Base-by-base conservation (phyloP, 2,329 filamentous ascomycete species). In the Thermoascus crustaceus region DNA sequence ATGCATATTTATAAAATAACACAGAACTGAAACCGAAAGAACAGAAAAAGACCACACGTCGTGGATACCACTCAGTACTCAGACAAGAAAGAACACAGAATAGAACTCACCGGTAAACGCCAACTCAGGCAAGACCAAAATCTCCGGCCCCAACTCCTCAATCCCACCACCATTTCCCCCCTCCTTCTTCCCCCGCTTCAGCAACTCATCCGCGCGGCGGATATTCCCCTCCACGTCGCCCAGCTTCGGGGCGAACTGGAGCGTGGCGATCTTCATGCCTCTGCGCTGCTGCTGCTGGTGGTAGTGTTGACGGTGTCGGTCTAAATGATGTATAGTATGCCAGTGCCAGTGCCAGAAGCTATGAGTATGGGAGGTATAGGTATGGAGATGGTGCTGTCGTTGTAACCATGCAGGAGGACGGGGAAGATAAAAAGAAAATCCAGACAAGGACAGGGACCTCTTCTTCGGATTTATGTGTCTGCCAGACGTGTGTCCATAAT, bases 111-210 rank as follows among this genome's bases (percentile, higher is more conserved):
- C 73, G 37, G 71, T 71, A 53, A 81, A 74, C 3, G 76, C 75
- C 50, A 80, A 58, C 55, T 81, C 77, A 0, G 77, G 75, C 27
- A 81, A 57, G 3, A 80, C 67, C 17, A 81, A 62, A 42, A 79
- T 62, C 51, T 78, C 74, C 19, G 76, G 53, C 29, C 48, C 49
- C 34, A 60, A 33, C 5, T 39, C 39, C 25, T 55, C 47, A 4
- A 52, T 36, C 9, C 41, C 50, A 14, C 44, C 31, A 2, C 30
- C 41, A 11, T 37, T 18, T 1, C 44, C 36, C 17, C 34, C 13
- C n/a, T 47, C 39, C 17, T 46, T 41, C 26, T 57, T 55, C n/a
- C 55, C 52, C 10, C 49, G 43, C 34, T 58, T 54, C n/a, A 71
- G 47, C 23, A 71, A 39, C 17, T 52, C 53, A 47, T 69, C 57